These are phyloP conservation scores for Pontederia crassipes DNA, from an alignment of 176 grass and related monocot species.

Conservation along the genomic window DNA sequence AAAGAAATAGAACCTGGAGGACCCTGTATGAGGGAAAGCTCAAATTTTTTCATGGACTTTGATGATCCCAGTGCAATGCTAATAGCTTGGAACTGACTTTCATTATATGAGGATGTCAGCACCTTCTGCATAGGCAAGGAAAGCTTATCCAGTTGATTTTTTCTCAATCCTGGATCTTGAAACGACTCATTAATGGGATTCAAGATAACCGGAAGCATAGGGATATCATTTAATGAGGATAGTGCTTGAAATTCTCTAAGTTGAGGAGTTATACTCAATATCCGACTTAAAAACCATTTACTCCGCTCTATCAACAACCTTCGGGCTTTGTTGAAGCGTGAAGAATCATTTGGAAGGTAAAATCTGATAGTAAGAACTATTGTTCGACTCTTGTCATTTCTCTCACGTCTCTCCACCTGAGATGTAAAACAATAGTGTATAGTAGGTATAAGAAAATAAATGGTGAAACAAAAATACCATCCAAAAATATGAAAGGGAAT, in stretches of 20 bases:
- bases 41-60: too few species aligned
- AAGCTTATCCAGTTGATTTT: constrained; percentile 48
- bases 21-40: constrained; percentile 64
- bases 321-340: constrained; percentile 68
- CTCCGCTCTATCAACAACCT: constrained; percentile 77
- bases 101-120: constrained; percentile 34
- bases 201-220: constrained; percentile 74
- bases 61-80: too few species aligned
- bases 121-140: constrained; percentile 38
- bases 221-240: constrained; percentile 77
- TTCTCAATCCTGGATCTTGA: constrained; percentile 39
- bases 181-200: constrained; percentile 40
- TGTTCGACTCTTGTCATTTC: constrained; percentile 50
- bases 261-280: constrained; percentile 91
- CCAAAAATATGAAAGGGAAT: constrained; percentile 2
- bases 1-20: constrained; percentile 60
- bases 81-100: too few species aligned
- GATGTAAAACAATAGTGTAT: constrained; percentile 27
- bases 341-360: constrained; percentile 52
- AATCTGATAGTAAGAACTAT: constrained; percentile 68
- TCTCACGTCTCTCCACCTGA: constrained; percentile 77
- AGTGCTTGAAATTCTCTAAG: constrained; percentile 86
- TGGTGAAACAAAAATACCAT: not conserved
- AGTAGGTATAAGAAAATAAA: constrained; percentile 3
- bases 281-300: constrained; percentile 75